These are phyloP conservation scores for Botrytis tulipae DNA, from an alignment of 2,329 filamentous ascomycete species.

Conservation along the genomic window DNA sequence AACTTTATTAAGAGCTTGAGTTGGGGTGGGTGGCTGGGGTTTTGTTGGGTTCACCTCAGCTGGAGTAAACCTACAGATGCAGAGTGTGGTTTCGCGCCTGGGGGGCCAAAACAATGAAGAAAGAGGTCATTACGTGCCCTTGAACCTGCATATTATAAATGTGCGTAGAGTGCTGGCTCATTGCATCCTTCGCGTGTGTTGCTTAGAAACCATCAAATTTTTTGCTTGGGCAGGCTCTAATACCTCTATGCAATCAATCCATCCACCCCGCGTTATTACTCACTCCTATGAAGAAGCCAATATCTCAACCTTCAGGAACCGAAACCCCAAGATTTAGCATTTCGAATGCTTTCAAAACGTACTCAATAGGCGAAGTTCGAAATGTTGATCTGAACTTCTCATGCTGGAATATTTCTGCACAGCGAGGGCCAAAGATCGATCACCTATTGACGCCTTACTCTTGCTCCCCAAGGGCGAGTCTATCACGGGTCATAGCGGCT, in stretches of 20 bases:
- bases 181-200: not conserved
- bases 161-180: not conserved
- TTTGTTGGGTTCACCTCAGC: not conserved
- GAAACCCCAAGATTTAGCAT: not conserved
- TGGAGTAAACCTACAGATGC: not conserved
- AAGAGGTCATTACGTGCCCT: no score
- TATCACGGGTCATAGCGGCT: not conserved
- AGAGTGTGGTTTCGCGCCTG: not conserved
- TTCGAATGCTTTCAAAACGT: not conserved
- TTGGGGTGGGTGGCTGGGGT: not conserved
- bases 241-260: not conserved
- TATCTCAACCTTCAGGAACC: not conserved
- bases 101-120: not conserved
- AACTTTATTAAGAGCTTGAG: not conserved
- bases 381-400: not conserved
- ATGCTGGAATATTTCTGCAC: not conserved
- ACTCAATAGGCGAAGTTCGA: not conserved
- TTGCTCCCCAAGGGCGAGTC: no score
- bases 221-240: not conserved
- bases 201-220: not conserved
- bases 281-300: not conserved
- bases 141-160: not conserved
- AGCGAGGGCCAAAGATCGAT: not conserved
- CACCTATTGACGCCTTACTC: no score
- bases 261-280: not conserved